Conservation (phyloP, 2,329 filamentous ascomycete species). For the Botryosphaeria dothidea region DNA sequence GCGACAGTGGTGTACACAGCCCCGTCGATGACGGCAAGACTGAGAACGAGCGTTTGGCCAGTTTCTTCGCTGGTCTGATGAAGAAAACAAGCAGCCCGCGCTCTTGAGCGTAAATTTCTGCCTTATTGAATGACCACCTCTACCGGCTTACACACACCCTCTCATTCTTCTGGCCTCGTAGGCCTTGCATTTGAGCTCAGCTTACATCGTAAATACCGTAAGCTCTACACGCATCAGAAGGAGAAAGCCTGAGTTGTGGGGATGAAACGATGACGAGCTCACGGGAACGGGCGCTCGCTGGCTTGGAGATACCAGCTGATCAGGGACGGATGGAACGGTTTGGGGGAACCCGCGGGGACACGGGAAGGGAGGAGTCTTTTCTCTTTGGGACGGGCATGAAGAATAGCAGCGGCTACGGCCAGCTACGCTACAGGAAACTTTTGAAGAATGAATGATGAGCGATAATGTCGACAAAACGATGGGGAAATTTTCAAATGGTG, state of each 20-base stretch:
- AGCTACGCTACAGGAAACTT: background rate
- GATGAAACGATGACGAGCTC: background rate
- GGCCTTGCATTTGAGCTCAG: background rate
- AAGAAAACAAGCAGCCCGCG: conserved; percentile 23
- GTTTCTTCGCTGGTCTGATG: conserved; percentile 41
- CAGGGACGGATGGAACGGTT: background rate
- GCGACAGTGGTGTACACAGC: conserved; percentile 29
- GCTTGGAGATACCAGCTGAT: background rate
- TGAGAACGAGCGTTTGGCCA: conserved; percentile 42
- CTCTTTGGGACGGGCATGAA: background rate
- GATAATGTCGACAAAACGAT: conserved; percentile 2
- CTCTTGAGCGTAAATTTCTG: background rate
- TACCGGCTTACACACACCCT: background rate
- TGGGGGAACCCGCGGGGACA: too few species aligned
- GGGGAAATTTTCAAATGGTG: background rate
- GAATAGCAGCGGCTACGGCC: background rate
- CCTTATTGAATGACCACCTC: background rate
- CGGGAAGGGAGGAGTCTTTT: background rate
- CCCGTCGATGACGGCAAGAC: conserved; percentile 32
- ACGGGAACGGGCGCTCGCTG: background rate
- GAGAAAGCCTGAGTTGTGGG: background rate
- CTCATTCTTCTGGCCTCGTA: background rate
- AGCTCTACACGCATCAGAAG: background rate
- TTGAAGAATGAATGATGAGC: conserved; percentile 13
- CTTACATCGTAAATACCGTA: background rate